Evolutionary conservation across 2,329 filamentous ascomycete species (phyloP).

Genomic region (Arthrobotrys sinensis): DNA sequence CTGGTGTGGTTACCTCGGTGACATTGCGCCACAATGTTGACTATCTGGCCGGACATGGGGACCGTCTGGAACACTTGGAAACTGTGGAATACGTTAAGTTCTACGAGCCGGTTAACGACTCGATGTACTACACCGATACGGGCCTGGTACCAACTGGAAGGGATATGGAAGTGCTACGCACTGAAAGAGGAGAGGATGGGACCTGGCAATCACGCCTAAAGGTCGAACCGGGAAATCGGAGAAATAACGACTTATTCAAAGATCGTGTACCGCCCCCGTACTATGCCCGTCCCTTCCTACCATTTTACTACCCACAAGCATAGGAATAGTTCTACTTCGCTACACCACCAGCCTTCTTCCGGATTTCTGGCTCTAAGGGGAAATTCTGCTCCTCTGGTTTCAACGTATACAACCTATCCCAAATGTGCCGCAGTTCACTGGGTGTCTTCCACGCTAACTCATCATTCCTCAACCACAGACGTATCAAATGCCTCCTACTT

Average conservation of each 20-base stretch:
- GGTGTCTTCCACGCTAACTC: conserved; percentile 63
- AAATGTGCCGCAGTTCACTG: conserved; percentile 67
- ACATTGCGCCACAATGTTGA: background rate
- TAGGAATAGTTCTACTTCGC: conserved; percentile 9
- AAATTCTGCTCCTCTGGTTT: conserved; percentile 72
- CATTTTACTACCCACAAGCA: too few relatives aligned
- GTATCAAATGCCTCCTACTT: conserved; percentile 7
- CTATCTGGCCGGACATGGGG: background rate
- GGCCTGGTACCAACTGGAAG: background rate
- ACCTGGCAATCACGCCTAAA: background rate
- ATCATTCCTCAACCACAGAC: conserved; percentile 13
- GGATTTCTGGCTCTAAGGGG: conserved; percentile 71
- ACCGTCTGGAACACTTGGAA: background rate
- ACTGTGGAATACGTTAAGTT: conserved; percentile 12
- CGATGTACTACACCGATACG: background rate
- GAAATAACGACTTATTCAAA: background rate
- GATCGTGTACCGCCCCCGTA: background rate
- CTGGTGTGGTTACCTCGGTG: background rate
- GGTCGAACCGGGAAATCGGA: background rate
- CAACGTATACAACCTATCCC: conserved; percentile 72
- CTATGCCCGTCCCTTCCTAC: too few relatives aligned
- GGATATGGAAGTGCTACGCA: background rate
- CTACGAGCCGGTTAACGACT: background rate
- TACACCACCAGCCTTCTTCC: conserved; percentile 7
- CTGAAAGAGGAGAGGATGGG: background rate